Conservation (phyloP, 2,329 filamentous ascomycete species). For the Colletotrichum aenigma region DNA sequence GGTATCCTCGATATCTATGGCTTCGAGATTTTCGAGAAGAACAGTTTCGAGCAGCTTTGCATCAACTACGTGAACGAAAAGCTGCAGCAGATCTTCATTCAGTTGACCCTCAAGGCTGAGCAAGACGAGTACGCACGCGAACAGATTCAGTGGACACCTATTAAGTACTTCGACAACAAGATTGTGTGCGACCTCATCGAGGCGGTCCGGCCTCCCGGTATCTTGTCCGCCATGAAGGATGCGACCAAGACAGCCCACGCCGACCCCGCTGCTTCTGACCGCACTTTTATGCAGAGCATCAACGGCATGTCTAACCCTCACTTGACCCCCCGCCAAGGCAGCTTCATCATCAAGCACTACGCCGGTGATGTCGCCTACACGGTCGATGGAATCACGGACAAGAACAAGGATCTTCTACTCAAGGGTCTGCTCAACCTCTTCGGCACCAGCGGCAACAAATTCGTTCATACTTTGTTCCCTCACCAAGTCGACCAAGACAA, state of each 20-base stretch:
- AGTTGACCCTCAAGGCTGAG: slow-evolving; percentile 93
- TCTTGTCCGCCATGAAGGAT: slow-evolving; percentile 96
- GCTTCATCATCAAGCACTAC: slow-evolving; percentile 99
- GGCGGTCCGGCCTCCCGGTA: slow-evolving; percentile 84
- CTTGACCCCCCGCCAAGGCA: slow-evolving; percentile 88
- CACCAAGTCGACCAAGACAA: slow-evolving; percentile 95
- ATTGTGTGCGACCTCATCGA: slow-evolving; percentile 98
- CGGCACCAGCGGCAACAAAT: slow-evolving; percentile 80
- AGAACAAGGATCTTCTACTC: slow-evolving; percentile 97
- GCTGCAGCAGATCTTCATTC: slow-evolving; percentile 98
- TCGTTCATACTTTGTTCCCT: slow-evolving; percentile 89
- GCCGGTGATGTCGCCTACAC: slow-evolving; percentile 95
- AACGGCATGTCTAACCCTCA: slow-evolving; percentile 92
- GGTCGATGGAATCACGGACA: slow-evolving; percentile 96
- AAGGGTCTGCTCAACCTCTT: slow-evolving; percentile 93
- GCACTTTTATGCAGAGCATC: slow-evolving; percentile 92
- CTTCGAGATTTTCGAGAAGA: slow-evolving; percentile 99
- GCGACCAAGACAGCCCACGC: slow-evolving; percentile 98
- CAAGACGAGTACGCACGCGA: slow-evolving; percentile 97
- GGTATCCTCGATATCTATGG: slow-evolving; percentile 99
- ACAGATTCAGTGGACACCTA: slow-evolving; percentile 98
- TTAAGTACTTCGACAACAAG: slow-evolving; percentile 99
- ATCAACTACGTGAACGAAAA: slow-evolving; percentile 99
- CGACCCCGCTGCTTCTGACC: slow-evolving; percentile 90
- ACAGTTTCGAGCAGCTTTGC: slow-evolving; percentile 98